Conservation (phyloP, 139 green algal species). For the Zygnema circumcarinatum region DNA sequence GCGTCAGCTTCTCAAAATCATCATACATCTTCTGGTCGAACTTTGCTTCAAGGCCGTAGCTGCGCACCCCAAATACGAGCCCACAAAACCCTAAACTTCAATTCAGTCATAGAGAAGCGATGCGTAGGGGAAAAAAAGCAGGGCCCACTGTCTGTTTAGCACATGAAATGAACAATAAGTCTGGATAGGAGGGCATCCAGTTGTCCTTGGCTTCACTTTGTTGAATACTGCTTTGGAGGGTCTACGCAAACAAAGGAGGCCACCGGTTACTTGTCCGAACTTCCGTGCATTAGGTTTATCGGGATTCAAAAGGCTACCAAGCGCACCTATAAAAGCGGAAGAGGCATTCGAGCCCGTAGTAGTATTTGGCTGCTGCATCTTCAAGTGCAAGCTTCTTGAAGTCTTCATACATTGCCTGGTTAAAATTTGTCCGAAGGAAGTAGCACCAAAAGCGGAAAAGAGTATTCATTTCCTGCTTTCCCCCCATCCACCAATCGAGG, state of each 20-base stretch:
- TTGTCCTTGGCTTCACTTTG: too few species aligned
- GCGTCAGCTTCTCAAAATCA: slow-evolving; percentile 83
- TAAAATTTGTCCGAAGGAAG: slow-evolving; percentile 95
- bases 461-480: slow-evolving; percentile 92
- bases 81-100: too few species aligned
- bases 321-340: slow-evolving; percentile 79
- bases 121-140: background rate
- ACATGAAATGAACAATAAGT: background rate
- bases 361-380: slow-evolving; percentile 68
- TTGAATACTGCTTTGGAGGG: too few species aligned
- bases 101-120: background rate
- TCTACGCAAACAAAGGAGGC: too few species aligned
- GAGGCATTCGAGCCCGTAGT: slow-evolving; percentile 95
- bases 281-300: too few species aligned
- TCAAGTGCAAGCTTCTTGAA: slow-evolving; percentile 68
- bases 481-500: background rate
- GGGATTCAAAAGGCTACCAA: too few species aligned
- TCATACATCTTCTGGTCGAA: slow-evolving; percentile 78
- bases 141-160: background rate
- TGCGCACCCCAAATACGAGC: slow-evolving; percentile 64
- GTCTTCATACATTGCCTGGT: slow-evolving; percentile 84
- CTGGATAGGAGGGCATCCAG: background rate
- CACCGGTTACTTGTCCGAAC: too few species aligned
- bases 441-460: slow-evolving; percentile 98
- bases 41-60: slow-evolving; percentile 88